phyloP scores from a whole-genome alignment of 345 rosid genomes.

The Gossypium ekmanianum region DNA sequence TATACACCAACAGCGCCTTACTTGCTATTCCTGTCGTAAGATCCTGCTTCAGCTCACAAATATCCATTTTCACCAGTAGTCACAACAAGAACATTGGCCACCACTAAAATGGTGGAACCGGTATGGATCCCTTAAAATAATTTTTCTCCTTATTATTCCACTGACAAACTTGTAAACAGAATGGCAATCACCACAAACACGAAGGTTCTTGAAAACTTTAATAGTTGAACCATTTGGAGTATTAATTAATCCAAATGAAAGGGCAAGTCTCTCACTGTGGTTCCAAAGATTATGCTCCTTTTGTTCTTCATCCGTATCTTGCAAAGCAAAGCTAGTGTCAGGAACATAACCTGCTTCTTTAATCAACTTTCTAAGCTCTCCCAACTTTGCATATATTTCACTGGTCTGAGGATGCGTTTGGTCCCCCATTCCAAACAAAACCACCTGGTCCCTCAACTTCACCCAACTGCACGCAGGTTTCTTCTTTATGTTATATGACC shows the following conservation, averaged over 20 bases:
- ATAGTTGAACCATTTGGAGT: slow-evolving; percentile 56
- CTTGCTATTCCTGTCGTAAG: neutral
- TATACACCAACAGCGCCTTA: neutral
- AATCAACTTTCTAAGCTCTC: slow-evolving; percentile 68
- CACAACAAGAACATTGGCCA: slow-evolving; percentile 79
- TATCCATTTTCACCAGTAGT: slow-evolving; percentile 58
- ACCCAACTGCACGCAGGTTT: slow-evolving; percentile 95
- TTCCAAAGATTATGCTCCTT: slow-evolving; percentile 88
- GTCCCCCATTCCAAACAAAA: slow-evolving; percentile 76
- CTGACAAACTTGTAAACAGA: slow-evolving; percentile 75
- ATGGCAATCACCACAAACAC: slow-evolving; percentile 81
- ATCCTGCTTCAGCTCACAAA: slow-evolving; percentile 10
- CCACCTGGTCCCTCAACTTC: slow-evolving; percentile 56
- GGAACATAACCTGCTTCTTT: slow-evolving; percentile 77
- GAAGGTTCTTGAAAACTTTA: slow-evolving; percentile 77
- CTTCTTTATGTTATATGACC: slow-evolving; percentile 60
- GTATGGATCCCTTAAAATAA: slow-evolving; percentile 67
- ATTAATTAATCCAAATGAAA: slow-evolving; percentile 61
- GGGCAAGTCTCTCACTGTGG: slow-evolving; percentile 89
- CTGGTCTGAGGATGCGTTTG: slow-evolving; percentile 49
- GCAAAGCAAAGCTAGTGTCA: slow-evolving; percentile 72
- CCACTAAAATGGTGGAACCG: slow-evolving; percentile 76
- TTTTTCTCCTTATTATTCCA: slow-evolving; percentile 42
- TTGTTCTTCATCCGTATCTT: slow-evolving; percentile 90
- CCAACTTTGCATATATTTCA: slow-evolving; percentile 65